A percentile compares a stretch with the other conserved stretches of the same genome.
These are phyloP conservation scores for Harringtonia lauricola DNA, from an alignment of 2,329 filamentous ascomycete species.

Conservation along the genomic window DNA sequence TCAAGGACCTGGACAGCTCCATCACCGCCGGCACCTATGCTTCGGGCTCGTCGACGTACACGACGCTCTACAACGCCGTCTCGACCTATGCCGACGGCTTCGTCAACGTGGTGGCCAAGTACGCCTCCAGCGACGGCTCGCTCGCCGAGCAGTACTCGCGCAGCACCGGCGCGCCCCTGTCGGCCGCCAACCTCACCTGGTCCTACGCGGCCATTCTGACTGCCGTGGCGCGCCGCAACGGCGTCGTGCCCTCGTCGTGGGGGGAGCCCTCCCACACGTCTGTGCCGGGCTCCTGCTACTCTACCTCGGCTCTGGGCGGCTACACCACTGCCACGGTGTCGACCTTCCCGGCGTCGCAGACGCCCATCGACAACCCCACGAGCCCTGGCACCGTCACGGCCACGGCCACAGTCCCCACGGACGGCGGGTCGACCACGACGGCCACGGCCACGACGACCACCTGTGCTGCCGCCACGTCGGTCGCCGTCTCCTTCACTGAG, in stretches of 20 bases:
- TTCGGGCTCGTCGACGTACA: conserved; percentile 28
- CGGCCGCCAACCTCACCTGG: conserved; percentile 60
- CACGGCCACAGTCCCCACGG: conserved; percentile 14
- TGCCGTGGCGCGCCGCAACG: conserved; percentile 43
- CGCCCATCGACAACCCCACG: conserved; percentile 31
- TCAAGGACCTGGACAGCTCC: conserved; percentile 50
- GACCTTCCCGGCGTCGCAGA: conserved; percentile 15
- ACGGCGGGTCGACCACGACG: background rate
- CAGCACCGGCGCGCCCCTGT: conserved; percentile 39
- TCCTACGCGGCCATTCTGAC: conserved; percentile 62
- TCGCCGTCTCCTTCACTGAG: conserved; percentile 48
- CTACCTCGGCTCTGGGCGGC: conserved; percentile 33
- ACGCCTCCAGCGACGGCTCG: conserved; percentile 50
- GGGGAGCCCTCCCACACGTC: conserved; percentile 20
- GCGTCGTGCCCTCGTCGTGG: conserved; percentile 41
- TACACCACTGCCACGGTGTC: conserved; percentile 30
- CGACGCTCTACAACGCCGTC: conserved; percentile 43
- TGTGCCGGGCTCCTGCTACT: conserved; percentile 37
- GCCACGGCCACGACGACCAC: conserved; percentile 1
- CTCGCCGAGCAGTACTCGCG: conserved; percentile 57
- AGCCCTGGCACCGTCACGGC: background rate
- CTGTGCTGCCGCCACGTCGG: conserved; percentile 35
- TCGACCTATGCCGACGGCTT: conserved; percentile 50
- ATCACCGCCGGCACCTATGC: conserved; percentile 51
- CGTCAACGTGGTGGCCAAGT: conserved; percentile 48